phyloP scores from a whole-genome alignment of 345 rosid genomes.

The Cardiospermum halicacabum region DNA sequence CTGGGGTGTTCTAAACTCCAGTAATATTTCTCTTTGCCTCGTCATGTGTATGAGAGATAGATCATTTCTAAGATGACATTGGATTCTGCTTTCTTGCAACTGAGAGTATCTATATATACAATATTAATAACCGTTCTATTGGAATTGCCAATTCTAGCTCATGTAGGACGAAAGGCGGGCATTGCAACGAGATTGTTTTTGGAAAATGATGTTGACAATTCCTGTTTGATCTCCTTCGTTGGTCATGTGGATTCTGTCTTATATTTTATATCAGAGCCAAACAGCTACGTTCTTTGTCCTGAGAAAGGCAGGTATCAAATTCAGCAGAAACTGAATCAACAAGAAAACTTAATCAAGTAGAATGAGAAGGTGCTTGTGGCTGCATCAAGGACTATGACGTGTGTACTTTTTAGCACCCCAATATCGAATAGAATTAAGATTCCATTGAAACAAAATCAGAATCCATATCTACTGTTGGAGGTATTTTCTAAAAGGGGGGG shows the following conservation, averaged over 20 bases:
- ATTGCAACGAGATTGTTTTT: background rate
- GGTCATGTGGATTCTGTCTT: background rate
- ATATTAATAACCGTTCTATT: background rate
- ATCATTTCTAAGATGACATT: constrained; percentile 7
- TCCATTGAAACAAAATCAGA: too few relatives aligned
- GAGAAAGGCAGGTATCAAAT: constrained; percentile 3
- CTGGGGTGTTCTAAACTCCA: constrained; percentile 52
- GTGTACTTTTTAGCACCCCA: too few relatives aligned
- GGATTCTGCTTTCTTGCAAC: constrained; percentile 16
- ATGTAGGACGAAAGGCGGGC: constrained; percentile 9
- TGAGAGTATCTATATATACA: background rate
- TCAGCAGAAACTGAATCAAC: constrained; percentile 9
- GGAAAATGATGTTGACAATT: too few relatives aligned
- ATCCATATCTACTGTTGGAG: too few relatives aligned
- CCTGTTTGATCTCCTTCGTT: background rate
- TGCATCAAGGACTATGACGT: too few relatives aligned
- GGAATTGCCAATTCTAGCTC: background rate
- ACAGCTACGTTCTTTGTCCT: too few relatives aligned
- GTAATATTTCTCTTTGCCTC: constrained; percentile 24
- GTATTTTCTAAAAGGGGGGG: too few relatives aligned
- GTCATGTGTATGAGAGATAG: constrained; percentile 16
- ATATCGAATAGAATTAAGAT: too few relatives aligned
- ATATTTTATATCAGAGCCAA: background rate
- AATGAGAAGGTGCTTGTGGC: background rate
- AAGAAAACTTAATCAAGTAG: background rate